phyloP scores from a whole-genome alignment of 2,329 filamentous ascomycete species.

The Paecilomyces fulvus region DNA sequence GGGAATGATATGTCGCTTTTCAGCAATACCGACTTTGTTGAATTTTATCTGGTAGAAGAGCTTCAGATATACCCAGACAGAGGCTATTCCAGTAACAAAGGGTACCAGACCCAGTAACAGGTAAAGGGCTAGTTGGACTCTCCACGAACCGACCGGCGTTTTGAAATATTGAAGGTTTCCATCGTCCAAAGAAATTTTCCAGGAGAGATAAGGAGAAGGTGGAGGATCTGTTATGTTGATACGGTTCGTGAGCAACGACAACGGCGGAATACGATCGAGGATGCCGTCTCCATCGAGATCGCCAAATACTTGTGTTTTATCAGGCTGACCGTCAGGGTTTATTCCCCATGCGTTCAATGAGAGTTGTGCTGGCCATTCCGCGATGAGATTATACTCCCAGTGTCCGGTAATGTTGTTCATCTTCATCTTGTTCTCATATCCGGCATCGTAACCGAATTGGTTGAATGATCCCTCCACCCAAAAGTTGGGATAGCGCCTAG shows the following conservation, averaged over 20 bases:
- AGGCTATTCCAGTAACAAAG: conserved; percentile 36
- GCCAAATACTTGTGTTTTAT: conserved; percentile 48
- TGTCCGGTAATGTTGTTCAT: conserved; percentile 30
- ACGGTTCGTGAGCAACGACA: conserved; percentile 42
- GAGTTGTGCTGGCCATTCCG: conserved; percentile 50
- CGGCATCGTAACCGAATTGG: conserved; percentile 50
- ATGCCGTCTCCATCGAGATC: conserved; percentile 50
- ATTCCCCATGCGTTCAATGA: conserved; percentile 56
- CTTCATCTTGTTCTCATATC: conserved; percentile 42
- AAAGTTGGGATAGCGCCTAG: conserved; percentile 48
- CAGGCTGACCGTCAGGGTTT: conserved; percentile 49
- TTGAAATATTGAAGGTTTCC: conserved; percentile 40
- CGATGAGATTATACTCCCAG: conserved; percentile 50
- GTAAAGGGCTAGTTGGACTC: conserved; percentile 43
- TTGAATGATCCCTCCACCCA: conserved; percentile 51
- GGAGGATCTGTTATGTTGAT: conserved; percentile 49
- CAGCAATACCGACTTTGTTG: conserved; percentile 43
- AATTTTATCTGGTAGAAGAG: conserved; percentile 52
- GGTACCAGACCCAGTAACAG: conserved; percentile 44
- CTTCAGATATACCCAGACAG: conserved; percentile 45
- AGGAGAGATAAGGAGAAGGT: conserved; percentile 43
- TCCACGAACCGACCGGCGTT: conserved; percentile 42
- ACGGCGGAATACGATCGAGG: conserved; percentile 50
- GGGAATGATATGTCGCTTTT: conserved; percentile 29
- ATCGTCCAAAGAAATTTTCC: conserved; percentile 45